These are phyloP conservation scores for Thraustotheca clavata DNA, from an alignment of 352 stramenopile species.

Conservation along the genomic window DNA sequence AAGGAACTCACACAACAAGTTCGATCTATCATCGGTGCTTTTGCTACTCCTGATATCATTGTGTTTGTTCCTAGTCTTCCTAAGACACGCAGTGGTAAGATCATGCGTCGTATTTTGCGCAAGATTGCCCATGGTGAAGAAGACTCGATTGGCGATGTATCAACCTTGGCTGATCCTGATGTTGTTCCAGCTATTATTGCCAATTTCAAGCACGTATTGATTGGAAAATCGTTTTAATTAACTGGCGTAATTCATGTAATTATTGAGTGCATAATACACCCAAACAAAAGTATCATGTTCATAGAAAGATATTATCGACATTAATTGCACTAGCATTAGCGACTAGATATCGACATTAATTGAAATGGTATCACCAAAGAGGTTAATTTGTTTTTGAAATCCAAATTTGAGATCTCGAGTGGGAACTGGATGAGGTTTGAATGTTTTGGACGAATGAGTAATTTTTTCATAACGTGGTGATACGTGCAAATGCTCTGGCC, in stretches of 20 bases:
- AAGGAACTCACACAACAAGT: conserved; percentile 79
- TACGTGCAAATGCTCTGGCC: background rate
- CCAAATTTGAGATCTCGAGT: conserved; percentile 1
- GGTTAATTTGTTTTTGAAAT: background rate
- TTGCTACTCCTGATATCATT: conserved; percentile 95
- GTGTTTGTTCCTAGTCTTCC: conserved; percentile 87
- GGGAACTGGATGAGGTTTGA: background rate
- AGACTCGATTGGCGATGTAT: conserved; percentile 93
- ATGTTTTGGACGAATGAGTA: background rate
- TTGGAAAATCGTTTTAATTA: conserved; percentile 57
- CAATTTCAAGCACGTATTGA: conserved; percentile 69
- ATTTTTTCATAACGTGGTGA: background rate
- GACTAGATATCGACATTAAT: background rate
- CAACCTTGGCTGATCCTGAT: conserved; percentile 92
- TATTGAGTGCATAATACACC: background rate
- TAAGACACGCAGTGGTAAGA: conserved; percentile 97
- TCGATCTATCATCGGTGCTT: conserved; percentile 91
- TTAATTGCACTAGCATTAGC: too few species aligned
- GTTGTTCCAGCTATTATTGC: conserved; percentile 92
- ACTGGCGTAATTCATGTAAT: background rate
- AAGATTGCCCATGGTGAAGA: conserved; percentile 96
- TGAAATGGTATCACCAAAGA: conserved; percentile 4
- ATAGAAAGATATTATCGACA: conserved; percentile 1
- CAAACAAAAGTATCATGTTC: background rate
- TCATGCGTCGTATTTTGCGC: conserved; percentile 97